Evolutionary conservation across 177 flowering plant species (phyloP).

Genomic region (Tripterygium wilfordii): DNA sequence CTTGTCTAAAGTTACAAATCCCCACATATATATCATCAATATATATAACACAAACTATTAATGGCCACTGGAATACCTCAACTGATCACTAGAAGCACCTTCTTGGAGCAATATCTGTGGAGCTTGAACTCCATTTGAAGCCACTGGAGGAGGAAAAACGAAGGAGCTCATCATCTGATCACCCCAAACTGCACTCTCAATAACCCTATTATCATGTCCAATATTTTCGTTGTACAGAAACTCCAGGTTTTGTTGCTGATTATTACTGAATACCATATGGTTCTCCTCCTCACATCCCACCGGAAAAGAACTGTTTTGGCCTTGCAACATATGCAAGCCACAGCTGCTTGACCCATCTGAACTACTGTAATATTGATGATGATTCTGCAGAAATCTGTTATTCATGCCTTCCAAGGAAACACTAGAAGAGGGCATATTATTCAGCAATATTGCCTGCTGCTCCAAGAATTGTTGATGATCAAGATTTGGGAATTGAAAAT

Average conservation of each 20-base stretch:
- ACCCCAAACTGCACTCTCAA: constrained; percentile 13
- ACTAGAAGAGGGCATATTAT: constrained; percentile 2
- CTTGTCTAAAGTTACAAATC: too few species aligned
- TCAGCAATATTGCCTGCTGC: background rate
- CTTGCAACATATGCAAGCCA: constrained; percentile 10
- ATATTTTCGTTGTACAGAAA: constrained; percentile 22
- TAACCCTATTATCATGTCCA: constrained; percentile 1
- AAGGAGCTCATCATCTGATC: constrained; percentile 22
- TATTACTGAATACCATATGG: background rate
- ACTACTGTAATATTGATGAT: background rate
- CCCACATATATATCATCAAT: background rate
- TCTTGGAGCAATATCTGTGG: constrained; percentile 8
- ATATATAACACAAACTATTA: constrained; percentile 1
- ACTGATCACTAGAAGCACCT: constrained; percentile 2
- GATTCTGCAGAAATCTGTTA: constrained; percentile 2
- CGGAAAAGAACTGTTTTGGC: constrained; percentile 7
- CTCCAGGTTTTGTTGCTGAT: constrained; percentile 29
- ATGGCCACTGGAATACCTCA: constrained; percentile 12
- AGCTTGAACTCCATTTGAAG: constrained; percentile 5
- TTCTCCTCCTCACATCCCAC: constrained; percentile 9
- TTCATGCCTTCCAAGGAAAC: constrained; percentile 6
- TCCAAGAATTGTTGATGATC: too few species aligned
- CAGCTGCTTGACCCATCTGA: too few species aligned
- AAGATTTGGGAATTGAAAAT: constrained; percentile 7
- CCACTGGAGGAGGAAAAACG: constrained; percentile 12